phyloP scores from a whole-genome alignment of 163 green algal genomes.

The Prototheca cutis region DNA sequence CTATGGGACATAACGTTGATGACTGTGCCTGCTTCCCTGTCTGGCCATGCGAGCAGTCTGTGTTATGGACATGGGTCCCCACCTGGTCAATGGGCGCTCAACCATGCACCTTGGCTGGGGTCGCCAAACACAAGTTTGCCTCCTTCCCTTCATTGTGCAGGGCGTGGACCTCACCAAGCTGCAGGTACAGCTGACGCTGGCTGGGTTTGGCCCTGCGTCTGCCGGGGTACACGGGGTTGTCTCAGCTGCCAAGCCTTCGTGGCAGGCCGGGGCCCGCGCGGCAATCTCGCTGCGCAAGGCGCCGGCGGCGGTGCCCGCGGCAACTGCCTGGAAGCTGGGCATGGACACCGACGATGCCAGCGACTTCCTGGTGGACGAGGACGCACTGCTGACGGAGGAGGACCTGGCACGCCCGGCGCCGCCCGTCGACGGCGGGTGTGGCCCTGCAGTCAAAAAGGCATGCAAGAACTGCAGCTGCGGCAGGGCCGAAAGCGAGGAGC shows the following conservation, averaged over 20 bases:
- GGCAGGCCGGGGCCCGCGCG: slow-evolving; percentile 43
- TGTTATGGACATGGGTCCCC: too few relatives aligned
- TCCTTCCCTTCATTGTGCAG: background rate
- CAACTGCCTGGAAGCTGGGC: slow-evolving; percentile 42
- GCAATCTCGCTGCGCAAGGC: slow-evolving; percentile 29
- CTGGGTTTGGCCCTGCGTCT: slow-evolving; percentile 3
- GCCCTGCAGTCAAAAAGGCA: slow-evolving; percentile 50
- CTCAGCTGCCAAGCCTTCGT: slow-evolving; percentile 35
- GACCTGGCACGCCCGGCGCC: slow-evolving; percentile 25
- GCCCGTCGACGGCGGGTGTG: background rate
- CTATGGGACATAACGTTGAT: background rate
- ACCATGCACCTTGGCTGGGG: too few relatives aligned
- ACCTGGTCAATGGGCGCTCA: too few relatives aligned
- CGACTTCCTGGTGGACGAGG: slow-evolving; percentile 70
- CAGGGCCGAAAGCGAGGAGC: slow-evolving; percentile 49
- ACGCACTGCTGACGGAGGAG: slow-evolving; percentile 69
- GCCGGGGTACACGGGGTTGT: background rate
- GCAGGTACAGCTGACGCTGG: slow-evolving; percentile 9
- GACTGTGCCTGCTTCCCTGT: too few relatives aligned
- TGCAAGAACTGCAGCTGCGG: slow-evolving; percentile 96
- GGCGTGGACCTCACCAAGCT: background rate
- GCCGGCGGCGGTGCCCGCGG: background rate
- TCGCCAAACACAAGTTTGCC: too few relatives aligned
- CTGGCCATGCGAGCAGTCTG: too few relatives aligned
- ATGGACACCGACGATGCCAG: slow-evolving; percentile 29